Conservation (phyloP, 176 grass and related monocot genomes). For the Lolium multiflorum region DNA sequence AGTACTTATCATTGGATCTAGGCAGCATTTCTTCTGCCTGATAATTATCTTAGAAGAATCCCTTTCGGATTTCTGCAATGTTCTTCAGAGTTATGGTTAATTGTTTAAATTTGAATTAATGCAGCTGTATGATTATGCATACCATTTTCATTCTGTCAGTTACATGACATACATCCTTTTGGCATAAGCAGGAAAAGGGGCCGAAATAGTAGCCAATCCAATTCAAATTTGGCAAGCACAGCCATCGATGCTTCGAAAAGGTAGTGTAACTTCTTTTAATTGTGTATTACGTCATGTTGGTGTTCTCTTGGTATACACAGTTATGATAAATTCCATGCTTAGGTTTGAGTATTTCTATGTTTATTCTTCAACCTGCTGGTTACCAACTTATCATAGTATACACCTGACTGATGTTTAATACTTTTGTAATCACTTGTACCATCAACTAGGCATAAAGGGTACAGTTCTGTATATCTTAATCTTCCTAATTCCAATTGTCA, state of each 20-base stretch:
- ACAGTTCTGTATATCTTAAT: not conserved
- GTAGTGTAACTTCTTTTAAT: constrained; percentile 34
- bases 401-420: not conserved
- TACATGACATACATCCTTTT: constrained; percentile 30
- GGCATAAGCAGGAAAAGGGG: constrained; percentile 65
- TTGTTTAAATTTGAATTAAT: not conserved
- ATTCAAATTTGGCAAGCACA: constrained; percentile 44
- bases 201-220: constrained; percentile 45
- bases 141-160: constrained; percentile 3
- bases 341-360: not conserved
- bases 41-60: constrained; percentile 11
- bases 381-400: not conserved
- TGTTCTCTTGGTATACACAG: not conserved
- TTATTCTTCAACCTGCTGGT: constrained; percentile 24
- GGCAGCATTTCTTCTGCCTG: constrained; percentile 9
- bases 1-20: not conserved
- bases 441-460: not conserved
- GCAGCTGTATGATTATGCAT: not conserved
- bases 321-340: not conserved
- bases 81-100: constrained; percentile 1
- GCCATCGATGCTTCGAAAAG: constrained; percentile 54
- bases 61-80: constrained; percentile 1
- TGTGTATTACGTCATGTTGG: constrained; percentile 24
- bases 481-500: not conserved
- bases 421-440: constrained; percentile 21